Conservation (phyloP, 345 rosid species). For the Populus euphratica region DNA sequence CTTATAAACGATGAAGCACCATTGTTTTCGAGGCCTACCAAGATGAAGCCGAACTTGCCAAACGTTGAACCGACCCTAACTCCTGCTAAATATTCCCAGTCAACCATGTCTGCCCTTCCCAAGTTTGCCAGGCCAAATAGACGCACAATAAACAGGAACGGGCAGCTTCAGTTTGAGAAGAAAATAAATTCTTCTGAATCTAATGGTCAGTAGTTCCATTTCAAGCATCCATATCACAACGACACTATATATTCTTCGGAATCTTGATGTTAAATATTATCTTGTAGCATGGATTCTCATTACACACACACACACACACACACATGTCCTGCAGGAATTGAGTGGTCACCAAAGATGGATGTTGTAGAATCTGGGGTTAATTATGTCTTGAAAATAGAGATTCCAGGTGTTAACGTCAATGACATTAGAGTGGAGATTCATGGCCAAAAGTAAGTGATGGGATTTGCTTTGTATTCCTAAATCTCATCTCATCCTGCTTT, state of each 20-base stretch:
- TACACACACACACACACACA: no score
- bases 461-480: not conserved
- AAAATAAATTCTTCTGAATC: constrained; percentile 11
- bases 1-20: constrained; percentile 23
- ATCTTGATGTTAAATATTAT: no score
- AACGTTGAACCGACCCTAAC: constrained; percentile 10
- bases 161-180: constrained; percentile 11
- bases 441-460: constrained; percentile 39
- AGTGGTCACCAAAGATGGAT: constrained; percentile 65
- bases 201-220: constrained; percentile 24
- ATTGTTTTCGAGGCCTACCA: constrained; percentile 41
- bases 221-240: no score
- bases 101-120: constrained; percentile 34
- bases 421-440: constrained; percentile 76
- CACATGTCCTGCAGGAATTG: constrained; percentile 32
- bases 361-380: constrained; percentile 46
- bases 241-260: no score
- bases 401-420: constrained; percentile 60
- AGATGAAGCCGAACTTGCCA: constrained; percentile 22
- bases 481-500: not conserved
- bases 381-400: constrained; percentile 57
- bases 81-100: constrained; percentile 19
- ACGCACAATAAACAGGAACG: constrained; percentile 6
- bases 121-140: constrained; percentile 43
- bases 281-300: no score